Percentiles rank a stretch among this genome's conserved stretches.
These are phyloP conservation scores for Peronospora destructor DNA, from an alignment of 352 stramenopile species.

Conservation along the genomic window DNA sequence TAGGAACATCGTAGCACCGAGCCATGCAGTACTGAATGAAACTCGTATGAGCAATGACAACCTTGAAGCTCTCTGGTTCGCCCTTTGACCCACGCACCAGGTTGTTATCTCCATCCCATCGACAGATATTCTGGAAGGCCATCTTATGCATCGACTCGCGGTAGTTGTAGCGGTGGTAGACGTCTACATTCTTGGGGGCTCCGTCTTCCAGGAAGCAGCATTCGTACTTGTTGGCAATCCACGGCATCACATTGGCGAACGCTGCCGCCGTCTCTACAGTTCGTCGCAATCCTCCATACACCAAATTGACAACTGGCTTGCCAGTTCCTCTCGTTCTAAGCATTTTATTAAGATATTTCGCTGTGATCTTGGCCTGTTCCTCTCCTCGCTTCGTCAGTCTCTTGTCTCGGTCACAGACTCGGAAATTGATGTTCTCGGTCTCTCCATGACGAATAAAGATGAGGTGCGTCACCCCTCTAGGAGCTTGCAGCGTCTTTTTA, in stretches of 20 bases:
- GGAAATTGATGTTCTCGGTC: constrained; percentile 81
- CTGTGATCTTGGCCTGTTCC: constrained; percentile 50
- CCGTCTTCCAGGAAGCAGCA: constrained; percentile 74
- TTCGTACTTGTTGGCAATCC: constrained; percentile 49
- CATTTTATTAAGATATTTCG: constrained; percentile 41
- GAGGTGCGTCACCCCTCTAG: constrained; percentile 45
- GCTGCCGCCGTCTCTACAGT: constrained; percentile 60
- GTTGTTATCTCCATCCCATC: constrained; percentile 37
- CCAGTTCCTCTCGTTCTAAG: constrained; percentile 35
- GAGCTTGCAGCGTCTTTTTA: constrained; percentile 12
- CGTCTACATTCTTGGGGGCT: constrained; percentile 46
- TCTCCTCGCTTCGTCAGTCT: constrained; percentile 51
- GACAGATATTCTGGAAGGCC: constrained; percentile 64
- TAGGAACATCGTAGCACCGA: constrained; percentile 52
- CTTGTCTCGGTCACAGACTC: constrained; percentile 67
- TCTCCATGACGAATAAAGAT: constrained; percentile 74
- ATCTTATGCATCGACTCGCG: constrained; percentile 72
- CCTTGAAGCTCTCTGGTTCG: constrained; percentile 51
- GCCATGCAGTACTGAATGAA: constrained; percentile 75
- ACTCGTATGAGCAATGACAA: constrained; percentile 70
- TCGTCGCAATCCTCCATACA: constrained; percentile 62
- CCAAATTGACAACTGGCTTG: constrained; percentile 36
- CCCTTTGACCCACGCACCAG: constrained; percentile 16
- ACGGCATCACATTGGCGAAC: constrained; percentile 58
- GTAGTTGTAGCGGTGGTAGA: constrained; percentile 57